phyloP scores from a whole-genome alignment of 2,329 filamentous ascomycete genomes.

The Sarocladium oryzae region DNA sequence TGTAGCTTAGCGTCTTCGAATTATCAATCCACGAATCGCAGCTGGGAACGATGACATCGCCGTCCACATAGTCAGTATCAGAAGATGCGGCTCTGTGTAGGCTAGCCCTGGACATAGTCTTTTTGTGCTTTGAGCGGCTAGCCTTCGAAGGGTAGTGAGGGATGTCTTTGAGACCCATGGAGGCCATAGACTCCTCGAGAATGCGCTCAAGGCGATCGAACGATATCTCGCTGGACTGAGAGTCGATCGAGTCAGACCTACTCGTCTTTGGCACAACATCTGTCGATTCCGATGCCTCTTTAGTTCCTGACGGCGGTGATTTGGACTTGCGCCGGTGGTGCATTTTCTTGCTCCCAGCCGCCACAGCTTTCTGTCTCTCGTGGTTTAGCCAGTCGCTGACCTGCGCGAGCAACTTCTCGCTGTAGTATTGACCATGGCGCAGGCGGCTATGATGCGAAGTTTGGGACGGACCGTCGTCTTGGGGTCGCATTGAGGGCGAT shows the following conservation, averaged over 20 bases:
- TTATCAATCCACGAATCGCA: conserved; percentile 86
- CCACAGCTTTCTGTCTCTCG: conserved; percentile 56
- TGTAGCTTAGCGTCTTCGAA: conserved; percentile 77
- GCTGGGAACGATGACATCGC: conserved; percentile 74
- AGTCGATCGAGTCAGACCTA: conserved; percentile 51
- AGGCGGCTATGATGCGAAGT: conserved; percentile 20
- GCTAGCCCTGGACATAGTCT: conserved; percentile 23
- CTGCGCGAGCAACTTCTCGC: conserved; percentile 61
- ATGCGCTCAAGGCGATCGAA: conserved; percentile 79
- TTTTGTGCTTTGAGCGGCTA: conserved; percentile 34
- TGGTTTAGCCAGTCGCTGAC: conserved; percentile 78
- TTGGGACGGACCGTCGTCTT: conserved; percentile 19
- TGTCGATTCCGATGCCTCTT: conserved; percentile 16
- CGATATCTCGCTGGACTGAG: conserved; percentile 64
- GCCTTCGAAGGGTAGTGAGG: conserved; percentile 37
- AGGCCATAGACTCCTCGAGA: conserved; percentile 58
- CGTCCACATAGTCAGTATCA: conserved; percentile 79
- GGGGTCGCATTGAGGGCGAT: conserved; percentile 21
- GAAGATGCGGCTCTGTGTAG: conserved; percentile 55
- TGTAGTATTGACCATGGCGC: conserved; percentile 31
- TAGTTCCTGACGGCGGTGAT: conserved; percentile 21
- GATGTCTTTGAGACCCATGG: conserved; percentile 41
- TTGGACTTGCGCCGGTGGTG: conserved; percentile 36
- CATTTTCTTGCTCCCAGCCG: conserved; percentile 38
- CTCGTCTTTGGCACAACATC: conserved; percentile 19